Evolutionary conservation across 2,329 filamentous ascomycete species (phyloP).

Genomic region (Aspergillus hortae): DNA sequence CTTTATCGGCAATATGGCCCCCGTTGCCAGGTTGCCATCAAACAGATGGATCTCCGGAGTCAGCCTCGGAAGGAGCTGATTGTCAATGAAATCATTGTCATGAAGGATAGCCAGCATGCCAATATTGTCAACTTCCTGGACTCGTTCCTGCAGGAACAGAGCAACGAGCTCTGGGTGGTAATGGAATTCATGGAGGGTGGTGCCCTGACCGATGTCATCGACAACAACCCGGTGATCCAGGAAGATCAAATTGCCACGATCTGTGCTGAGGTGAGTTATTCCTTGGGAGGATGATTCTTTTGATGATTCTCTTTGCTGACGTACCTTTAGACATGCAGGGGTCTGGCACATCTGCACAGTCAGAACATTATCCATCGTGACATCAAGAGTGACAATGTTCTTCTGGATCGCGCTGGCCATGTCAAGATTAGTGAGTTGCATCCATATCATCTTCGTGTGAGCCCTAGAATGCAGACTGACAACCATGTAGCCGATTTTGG

Average conservation of each 20-base stretch:
- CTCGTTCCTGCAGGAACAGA: constrained; percentile 92
- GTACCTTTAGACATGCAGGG: constrained; percentile 76
- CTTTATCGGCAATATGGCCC: constrained; percentile 75
- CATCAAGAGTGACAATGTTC: constrained; percentile 98
- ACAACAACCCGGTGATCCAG: constrained; percentile 90
- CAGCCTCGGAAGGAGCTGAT: constrained; percentile 97
- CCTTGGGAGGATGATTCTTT: background rate
- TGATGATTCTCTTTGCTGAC: constrained; percentile 8
- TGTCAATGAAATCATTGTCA: constrained; percentile 99
- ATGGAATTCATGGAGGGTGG: constrained; percentile 99
- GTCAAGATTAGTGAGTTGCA: constrained; percentile 86
- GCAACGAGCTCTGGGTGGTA: constrained; percentile 95
- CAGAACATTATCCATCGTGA: constrained; percentile 98
- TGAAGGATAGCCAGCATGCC: constrained; percentile 97
- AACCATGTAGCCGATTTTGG: constrained; percentile 81
- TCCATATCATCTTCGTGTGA: too few species aligned
- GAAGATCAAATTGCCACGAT: constrained; percentile 98
- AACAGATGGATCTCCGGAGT: constrained; percentile 98
- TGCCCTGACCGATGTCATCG: constrained; percentile 95
- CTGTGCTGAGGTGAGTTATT: constrained; percentile 74
- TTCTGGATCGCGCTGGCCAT: constrained; percentile 88
- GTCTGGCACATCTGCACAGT: constrained; percentile 86
- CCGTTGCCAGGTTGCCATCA: constrained; percentile 91
- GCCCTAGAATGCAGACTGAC: constrained; percentile 17
- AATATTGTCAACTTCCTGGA: constrained; percentile 99